Evolutionary conservation across 768 basidiomycete species (phyloP), one percentile per base, ranked within the genome.

Genomic region (Tulasnella sp.): DNA sequence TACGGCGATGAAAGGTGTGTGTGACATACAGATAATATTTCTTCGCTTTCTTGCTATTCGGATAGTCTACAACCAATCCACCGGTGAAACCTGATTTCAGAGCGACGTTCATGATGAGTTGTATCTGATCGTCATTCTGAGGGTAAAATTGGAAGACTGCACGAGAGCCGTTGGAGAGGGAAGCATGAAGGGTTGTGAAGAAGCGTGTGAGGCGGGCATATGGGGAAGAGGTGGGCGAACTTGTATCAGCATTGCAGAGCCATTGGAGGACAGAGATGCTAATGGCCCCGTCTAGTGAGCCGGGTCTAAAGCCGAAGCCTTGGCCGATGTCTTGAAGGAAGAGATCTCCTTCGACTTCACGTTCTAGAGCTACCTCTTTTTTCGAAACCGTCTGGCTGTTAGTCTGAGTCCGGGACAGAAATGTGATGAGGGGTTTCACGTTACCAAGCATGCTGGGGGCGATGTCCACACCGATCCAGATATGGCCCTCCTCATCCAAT

Each of bases 231-330:
- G 84, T 91, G 59, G 81, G 87, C 68, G 84, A 85, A 4, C 91
- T 85, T 27, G 92, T 88, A 70, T 98, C 96, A 24, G 95, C 94
- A 70, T 97, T 99, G 60, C 97, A 78, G 2, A 99, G 77, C 96
- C 96, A 99, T 74, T 99, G 96, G 4, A 99, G 76, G n/a, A 97
- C 95, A 24, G 96, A 99, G 67, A 99, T 88, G 68, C 95, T 98
- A 68, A 99, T 98, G 4, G 91, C 94, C 42, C 95, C 96, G 70
- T 99, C 96, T 70, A 99, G 98, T 63, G 88, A 87, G 62, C 95
- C 96, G 59, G 96, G 89, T 42, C 96, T 80, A 71, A 96, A 99
- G 5, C 94, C 93, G 67, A 98, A 88, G 0, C 96, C 96, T 70
- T 99, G 96, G 0, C 96, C 96, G 44, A 98, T 96, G 68, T 99